phyloP scores from a whole-genome alignment of 2,329 filamentous ascomycete species.

The Trichoderma polysporum region DNA sequence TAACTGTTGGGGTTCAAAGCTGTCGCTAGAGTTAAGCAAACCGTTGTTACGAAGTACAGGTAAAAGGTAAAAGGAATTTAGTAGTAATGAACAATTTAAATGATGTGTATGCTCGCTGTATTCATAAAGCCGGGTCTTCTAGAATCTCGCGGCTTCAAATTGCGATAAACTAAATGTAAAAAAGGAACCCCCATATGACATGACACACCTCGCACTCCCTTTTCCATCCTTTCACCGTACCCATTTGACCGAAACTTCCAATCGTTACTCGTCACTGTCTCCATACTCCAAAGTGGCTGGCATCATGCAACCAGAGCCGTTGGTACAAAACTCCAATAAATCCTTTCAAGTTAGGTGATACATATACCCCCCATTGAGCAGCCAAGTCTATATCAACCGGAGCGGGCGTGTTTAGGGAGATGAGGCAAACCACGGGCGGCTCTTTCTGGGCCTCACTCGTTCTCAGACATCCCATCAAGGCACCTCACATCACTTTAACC shows the following conservation, averaged over 20 bases:
- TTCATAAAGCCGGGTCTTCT: conserved; percentile 9
- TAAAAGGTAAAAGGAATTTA: not conserved
- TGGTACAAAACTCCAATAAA: conserved; percentile 19
- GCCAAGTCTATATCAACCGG: conserved; percentile 17
- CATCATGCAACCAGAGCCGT: conserved; percentile 1
- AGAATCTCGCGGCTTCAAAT: conserved; percentile 17
- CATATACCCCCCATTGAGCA: conserved; percentile 5
- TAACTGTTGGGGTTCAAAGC: not conserved
- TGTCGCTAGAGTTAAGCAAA: not conserved
- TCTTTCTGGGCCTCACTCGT: not conserved
- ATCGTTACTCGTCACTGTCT: conserved; percentile 19
- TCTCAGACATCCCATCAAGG: not conserved
- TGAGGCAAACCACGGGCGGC: not conserved
- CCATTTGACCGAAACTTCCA: conserved; percentile 16
- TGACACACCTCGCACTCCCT: conserved; percentile 5
- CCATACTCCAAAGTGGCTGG: conserved; percentile 13
- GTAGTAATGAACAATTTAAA: not conserved
- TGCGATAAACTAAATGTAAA: conserved; percentile 14
- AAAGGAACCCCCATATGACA: conserved; percentile 12
- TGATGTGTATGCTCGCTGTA: conserved; percentile 14
- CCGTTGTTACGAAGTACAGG: no score
- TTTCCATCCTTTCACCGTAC: conserved; percentile 15
- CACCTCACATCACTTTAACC: conserved; percentile 47
- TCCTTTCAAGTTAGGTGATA: conserved; percentile 13
- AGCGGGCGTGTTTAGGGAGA: not conserved